These are phyloP conservation scores for Phytophthora sojae DNA, from an alignment of 352 stramenopile species.

Conservation along the genomic window DNA sequence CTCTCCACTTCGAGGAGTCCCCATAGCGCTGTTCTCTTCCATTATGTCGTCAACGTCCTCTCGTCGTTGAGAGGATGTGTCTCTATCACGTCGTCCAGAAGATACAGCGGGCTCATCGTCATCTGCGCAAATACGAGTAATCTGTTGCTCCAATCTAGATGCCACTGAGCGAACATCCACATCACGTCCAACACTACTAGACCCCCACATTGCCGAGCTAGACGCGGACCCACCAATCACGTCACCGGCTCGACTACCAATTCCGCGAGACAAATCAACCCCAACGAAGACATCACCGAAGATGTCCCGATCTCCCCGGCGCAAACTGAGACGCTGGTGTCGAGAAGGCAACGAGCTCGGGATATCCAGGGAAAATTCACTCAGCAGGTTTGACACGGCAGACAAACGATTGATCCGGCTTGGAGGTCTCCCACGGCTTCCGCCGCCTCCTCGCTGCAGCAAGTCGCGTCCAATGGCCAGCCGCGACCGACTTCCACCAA, in stretches of 20 bases:
- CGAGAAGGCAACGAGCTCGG: constrained; percentile 49
- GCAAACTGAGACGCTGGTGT: constrained; percentile 49
- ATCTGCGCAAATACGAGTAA: constrained; percentile 56
- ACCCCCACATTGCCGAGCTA: constrained; percentile 48
- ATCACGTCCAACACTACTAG: constrained; percentile 40
- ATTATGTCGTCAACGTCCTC: constrained; percentile 32
- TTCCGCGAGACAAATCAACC: constrained; percentile 44
- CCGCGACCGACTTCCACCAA: constrained; percentile 38
- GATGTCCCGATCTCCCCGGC: constrained; percentile 57
- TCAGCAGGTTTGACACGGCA: constrained; percentile 79
- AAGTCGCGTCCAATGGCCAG: constrained; percentile 52
- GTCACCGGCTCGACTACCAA: constrained; percentile 43
- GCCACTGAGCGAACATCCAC: constrained; percentile 75
- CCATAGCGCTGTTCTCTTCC: constrained; percentile 24
- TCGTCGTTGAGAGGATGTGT: constrained; percentile 15
- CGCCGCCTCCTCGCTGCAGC: constrained; percentile 42
- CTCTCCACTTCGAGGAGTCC: constrained; percentile 44
- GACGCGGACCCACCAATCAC: constrained; percentile 31
- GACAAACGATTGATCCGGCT: constrained; percentile 72
- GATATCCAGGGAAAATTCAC: constrained; percentile 86
- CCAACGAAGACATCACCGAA: constrained; percentile 51
- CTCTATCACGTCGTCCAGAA: constrained; percentile 20
- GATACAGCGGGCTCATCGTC: constrained; percentile 35
- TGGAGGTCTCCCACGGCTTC: constrained; percentile 58
- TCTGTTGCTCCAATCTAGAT: constrained; percentile 77